Evolutionary conservation across 1,139 yeast genomes (phyloP), one percentile per base, ranked within the genome.

Genomic region (Sugiyamaella japonica): DNA sequence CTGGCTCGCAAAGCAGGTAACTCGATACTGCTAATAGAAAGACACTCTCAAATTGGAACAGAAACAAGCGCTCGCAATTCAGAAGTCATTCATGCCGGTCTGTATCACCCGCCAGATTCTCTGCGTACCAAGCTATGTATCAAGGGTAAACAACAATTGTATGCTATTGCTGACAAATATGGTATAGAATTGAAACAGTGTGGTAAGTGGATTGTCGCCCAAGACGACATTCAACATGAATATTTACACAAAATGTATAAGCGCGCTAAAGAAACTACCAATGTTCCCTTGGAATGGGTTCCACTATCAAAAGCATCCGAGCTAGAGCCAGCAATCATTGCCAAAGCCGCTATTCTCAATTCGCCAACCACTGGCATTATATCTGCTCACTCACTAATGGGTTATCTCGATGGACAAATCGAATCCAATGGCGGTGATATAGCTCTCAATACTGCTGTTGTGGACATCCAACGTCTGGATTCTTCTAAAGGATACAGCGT

Each of bases 161-260:
- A 89, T 66, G 70, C 74, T 25, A 78, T 78, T 15, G 77, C 75
- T 0, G 73, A 76, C 7, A 69, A 70, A 29, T 77, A 79, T 37
- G 82, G 82, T 1, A 86, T 88, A 7, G 81, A 79, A 37, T 70
- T 84, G 61, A 65, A 72, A 42, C 73, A 78, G 52, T 87, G 96
- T 72, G 97, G 97, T 6, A 90, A 90, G 67, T 86, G 96, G 90
- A 73, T 90, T 6, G 90, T 90, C 12, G 96, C 97, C 0, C 96
- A 89, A 67, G 76, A 77, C 53, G 89, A 83, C 13, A 62, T 61
- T 1, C 91, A 90, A 63, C 77, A 74, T 42, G 83, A 82, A 42
- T 83, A 81, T 61, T 73, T 89, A 42, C 78, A 81, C 41, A 68
- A 72, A 25, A 64, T 90, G 59, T 77, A 79, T 59, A 66, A 69